Base-by-base conservation (phyloP, 2,329 filamentous ascomycete genomes). In the Cladophialophora bantiana region DNA sequence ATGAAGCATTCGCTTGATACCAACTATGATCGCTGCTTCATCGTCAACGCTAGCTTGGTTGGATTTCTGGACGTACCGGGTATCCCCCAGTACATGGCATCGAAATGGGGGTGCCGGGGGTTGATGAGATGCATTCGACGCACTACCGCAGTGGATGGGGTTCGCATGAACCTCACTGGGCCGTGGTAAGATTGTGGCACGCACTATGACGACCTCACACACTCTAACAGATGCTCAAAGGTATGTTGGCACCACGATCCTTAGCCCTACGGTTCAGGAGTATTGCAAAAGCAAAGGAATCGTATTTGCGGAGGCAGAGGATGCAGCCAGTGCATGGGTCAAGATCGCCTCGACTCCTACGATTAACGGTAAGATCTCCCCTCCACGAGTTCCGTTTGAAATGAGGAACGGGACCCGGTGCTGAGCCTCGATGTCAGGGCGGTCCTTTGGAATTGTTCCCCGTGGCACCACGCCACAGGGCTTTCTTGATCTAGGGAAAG, bases 101-200 rank as follows among this genome's bases (percentile, higher is more conserved):
- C 74, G 13, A 80, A 80, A 65, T 79, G 75, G 71, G 77, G 73
- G 1, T 72, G 76, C 62, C 71, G 78, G 53, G 77, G 77, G 0
- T 74, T 80, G 31, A 78, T 80, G 75, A 76, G 76, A 65, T 73
- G 75, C 10, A 62, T 79, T 74, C 31, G 64, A 4, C 74, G 77
- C 2, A 64, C 59, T 7, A 71, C 76, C 31, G 73, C 26, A 26
- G 76, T 79, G 65, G 79, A 83, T 58, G 76, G 77, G 0, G 76
- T 74, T 60, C 73, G 78, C 0, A 73, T 80, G 2, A 79, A 79
- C 60, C 61, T 77, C 18, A 76, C 79, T 35, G 76, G 75, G 2
- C 77, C 78, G 2, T 79, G 77, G 77, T 50, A 58, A 5, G 52
- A 36, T 18, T 31, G 1, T 15, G 53, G 61, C 73, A 75, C 40